Base-by-base conservation (phyloP, 805 yeast genomes). In the Saccharomycopsis sp. region DNA sequence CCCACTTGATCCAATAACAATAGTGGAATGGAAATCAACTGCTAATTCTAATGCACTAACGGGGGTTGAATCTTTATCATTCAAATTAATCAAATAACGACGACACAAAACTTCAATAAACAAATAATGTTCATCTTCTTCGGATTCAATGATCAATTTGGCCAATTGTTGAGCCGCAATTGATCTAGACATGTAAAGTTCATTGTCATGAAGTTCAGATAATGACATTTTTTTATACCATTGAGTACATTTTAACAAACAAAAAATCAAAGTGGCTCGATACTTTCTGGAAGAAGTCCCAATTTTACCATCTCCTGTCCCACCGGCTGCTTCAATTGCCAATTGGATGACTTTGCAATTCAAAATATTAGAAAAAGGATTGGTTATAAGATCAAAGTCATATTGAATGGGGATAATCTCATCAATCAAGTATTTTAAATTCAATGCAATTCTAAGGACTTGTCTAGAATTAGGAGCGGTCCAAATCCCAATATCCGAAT, bases 11-110 rank as follows among this genome's bases (percentile, higher is more conserved):
- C 86, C 78, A 51, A 87, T 83, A 14, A 85, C 78, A 18, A 70
- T 67, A 6, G 88, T 77, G 9, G 82, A 72, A 50, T 86, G 95
- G 72, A 77, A 73, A 54, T 86, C 95, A 21, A 83, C 86, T 0
- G 95, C 94, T 52, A 85, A 58, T 55, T 86, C 96, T 47, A 86
- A 61, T 0, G 87, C 94, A 58, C 74, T 79, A n/a, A 69, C 60
- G 0, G 94, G 89, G 3, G 56, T 65, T 1, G 76, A 59, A 49
- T 79, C 87, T 21, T 55, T 66, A 35, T 74, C 81, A 49, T 76
- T 70, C 36, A 81, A 64, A 48, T 70, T 73, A 49, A 84, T 76
- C 20, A 73, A 63, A 59, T 76, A 86, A 23, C 94, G 65, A 52
- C 78, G 87, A 54, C 89, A 79, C 17, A 86, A 64, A 78, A 86